Percentiles rank a stretch among this genome's conserved stretches.
phyloP scores from a whole-genome alignment of 495 filamentous ascomycete genomes.

The Aspergillus bridgeri region DNA sequence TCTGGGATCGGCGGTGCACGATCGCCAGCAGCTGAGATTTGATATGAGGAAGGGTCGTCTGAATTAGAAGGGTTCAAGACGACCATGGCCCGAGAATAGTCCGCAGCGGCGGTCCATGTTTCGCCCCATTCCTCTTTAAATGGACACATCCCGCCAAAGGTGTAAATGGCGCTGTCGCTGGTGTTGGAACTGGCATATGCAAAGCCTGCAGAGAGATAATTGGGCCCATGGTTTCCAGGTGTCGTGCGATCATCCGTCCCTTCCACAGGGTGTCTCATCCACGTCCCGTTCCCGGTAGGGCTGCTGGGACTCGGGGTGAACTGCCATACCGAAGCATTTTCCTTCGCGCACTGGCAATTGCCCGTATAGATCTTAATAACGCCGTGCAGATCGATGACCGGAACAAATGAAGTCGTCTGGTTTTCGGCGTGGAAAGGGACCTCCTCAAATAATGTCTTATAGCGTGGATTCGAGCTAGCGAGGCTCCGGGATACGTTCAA shows the following conservation, averaged over 20 bases:
- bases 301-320: slow-evolving; percentile 43
- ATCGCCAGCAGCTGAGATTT: slow-evolving; percentile 38
- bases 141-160: slow-evolving; percentile 91
- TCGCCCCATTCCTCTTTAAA: slow-evolving; percentile 35
- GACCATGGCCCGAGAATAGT: slow-evolving; percentile 76
- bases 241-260: slow-evolving; percentile 24
- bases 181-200: slow-evolving; percentile 60
- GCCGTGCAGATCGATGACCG: slow-evolving; percentile 62
- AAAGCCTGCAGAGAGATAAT: slow-evolving; percentile 64
- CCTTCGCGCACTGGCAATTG: slow-evolving; percentile 51
- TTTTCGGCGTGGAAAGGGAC: slow-evolving; percentile 60
- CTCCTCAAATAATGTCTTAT: slow-evolving; percentile 54
- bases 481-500: slow-evolving; percentile 61
- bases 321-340: slow-evolving; percentile 49
- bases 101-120: slow-evolving; percentile 59
- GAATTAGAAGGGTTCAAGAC: slow-evolving; percentile 35
- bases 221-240: slow-evolving; percentile 45
- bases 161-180: slow-evolving; percentile 53
- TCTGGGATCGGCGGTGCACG: slow-evolving; percentile 68
- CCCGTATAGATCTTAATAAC: slow-evolving; percentile 68
- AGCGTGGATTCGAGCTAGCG: slow-evolving; percentile 45
- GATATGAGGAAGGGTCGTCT: slow-evolving; percentile 27
- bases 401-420: slow-evolving; percentile 51
- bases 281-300: slow-evolving; percentile 52
- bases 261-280: slow-evolving; percentile 38